These are phyloP conservation scores for Stagonosporopsis chrysanthemi DNA, from an alignment of 2,329 filamentous ascomycete species.

Conservation along the genomic window DNA sequence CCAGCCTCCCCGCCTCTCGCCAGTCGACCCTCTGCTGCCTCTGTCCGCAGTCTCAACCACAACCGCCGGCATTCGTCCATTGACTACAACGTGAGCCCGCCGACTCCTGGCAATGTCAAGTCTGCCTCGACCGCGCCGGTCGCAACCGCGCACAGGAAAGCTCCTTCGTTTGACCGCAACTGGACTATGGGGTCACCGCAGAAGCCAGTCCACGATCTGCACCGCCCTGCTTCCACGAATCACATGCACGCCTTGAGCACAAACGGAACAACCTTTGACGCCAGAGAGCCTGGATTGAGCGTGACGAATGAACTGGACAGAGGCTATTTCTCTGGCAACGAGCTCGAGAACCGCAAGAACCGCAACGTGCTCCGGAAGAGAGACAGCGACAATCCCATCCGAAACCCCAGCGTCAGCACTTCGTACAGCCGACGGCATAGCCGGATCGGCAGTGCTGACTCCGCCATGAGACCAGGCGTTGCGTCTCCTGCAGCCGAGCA, in stretches of 20 bases:
- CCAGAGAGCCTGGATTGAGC: conserved; percentile 40
- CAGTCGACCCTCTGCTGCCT: conserved; percentile 76
- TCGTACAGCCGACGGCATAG: conserved; percentile 73
- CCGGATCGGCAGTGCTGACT: conserved; percentile 80
- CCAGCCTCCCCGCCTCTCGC: conserved; percentile 52
- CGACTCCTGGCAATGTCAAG: conserved; percentile 36
- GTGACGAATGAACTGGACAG: conserved; percentile 72
- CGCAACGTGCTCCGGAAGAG: conserved; percentile 81
- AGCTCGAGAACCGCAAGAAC: conserved; percentile 73
- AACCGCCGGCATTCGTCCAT: conserved; percentile 88
- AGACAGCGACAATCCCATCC: conserved; percentile 68
- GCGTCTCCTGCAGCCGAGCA: conserved; percentile 70
- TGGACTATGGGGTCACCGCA: conserved; percentile 61
- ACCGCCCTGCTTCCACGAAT: conserved; percentile 45
- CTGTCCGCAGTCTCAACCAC: conserved; percentile 81
- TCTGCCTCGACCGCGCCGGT: conserved; percentile 27
- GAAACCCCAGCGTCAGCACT: conserved; percentile 77
- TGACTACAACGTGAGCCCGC: conserved; percentile 64
- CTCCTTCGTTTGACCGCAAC: conserved; percentile 65
- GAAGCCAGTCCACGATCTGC: conserved; percentile 39
- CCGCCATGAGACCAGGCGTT: conserved; percentile 65
- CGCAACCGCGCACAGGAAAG: conserved; percentile 58
- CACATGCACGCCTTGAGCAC: conserved; percentile 43
- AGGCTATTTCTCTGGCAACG: conserved; percentile 92
- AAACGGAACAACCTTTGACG: conserved; percentile 37